Evolutionary conservation across 768 basidiomycete species (phyloP), one percentile per base, ranked within the genome.

Genomic region (Serendipita sp.): DNA sequence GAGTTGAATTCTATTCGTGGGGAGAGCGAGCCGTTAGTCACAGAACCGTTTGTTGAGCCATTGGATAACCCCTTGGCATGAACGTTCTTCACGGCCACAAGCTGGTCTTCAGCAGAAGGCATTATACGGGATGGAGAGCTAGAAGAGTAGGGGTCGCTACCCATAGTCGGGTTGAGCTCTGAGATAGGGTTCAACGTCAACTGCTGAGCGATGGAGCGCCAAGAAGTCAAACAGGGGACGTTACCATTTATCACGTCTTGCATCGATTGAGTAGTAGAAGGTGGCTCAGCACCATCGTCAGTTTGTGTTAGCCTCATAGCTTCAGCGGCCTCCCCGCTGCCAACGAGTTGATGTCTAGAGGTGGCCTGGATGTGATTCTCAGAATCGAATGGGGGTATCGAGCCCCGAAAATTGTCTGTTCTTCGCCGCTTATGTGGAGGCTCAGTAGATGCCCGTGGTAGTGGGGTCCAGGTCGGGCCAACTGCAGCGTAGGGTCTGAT

Each of bases 1-100:
- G 80, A 74, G 76, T 68, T 75, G 68, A 35, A 73, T 70, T 23
- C 85, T 83, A 68, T 84, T 84, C 47, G 78, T 74, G 52, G 56
- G 10, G 56, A 60, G 18, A 60, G 56, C n/a, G 56, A 60, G 16
- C 73, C 73, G 64, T 72, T 77, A 65, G 65, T 73, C 71, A 64
- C 66, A 32, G 45, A 60, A 4, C 46, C 56, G 36, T 60, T 60
- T 32, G 56, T 60, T 60, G 56, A 60, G n/a, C 56, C 56, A 36
- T 60, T 60, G 4, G 56, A 60, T 30, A 60, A 30, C 28, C 28
- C 56, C 0, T 60, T 60, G 56, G 35, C 56, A 36, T 60, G 56
- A 38, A 23, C 56, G 56, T 60, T 60, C 56, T 60, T 51, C 18
- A 51, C 48, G 56, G 18, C 35, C n/a, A 60, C 56, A n/a, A 60